Conservation (phyloP, 2,329 filamentous ascomycete species). For the Epichloe sylvatica region DNA sequence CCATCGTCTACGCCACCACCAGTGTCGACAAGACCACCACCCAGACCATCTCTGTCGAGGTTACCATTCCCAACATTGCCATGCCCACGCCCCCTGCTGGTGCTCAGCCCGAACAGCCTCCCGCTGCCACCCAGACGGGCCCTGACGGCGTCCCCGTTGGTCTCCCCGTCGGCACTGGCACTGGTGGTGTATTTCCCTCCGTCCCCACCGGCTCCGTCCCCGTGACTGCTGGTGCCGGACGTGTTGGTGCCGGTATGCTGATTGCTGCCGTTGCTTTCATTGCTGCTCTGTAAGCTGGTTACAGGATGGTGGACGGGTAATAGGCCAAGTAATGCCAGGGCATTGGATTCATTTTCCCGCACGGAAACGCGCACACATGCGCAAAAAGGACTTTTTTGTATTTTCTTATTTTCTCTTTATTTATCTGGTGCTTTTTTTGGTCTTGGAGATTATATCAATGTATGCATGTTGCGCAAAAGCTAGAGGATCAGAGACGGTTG, state of each 20-base stretch:
- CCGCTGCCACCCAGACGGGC: slow-evolving; percentile 4
- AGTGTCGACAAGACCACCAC: slow-evolving; percentile 36
- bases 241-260: slow-evolving; percentile 28
- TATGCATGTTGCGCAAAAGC: slow-evolving; percentile 5
- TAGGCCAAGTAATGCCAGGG: no score
- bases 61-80: slow-evolving; percentile 40
- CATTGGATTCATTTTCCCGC: not conserved
- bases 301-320: not conserved
- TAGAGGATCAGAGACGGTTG: not conserved
- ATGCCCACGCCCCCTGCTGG: slow-evolving; percentile 25
- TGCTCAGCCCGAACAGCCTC: slow-evolving; percentile 8
- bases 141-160: not conserved
- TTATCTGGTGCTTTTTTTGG: no score
- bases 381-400: not conserved
- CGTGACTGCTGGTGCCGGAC: slow-evolving; percentile 26
- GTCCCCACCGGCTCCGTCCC: slow-evolving; percentile 19
- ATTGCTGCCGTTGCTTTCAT: slow-evolving; percentile 30
- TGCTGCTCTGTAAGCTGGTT: slow-evolving; percentile 30
- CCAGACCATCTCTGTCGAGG: slow-evolving; percentile 34
- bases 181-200: slow-evolving; percentile 21
- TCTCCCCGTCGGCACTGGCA: slow-evolving; percentile 17
- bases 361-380: not conserved
- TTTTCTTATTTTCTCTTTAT: not conserved
- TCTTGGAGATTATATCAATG: slow-evolving; percentile 3
- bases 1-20: slow-evolving; percentile 32